A percentile compares a stretch with the other conserved stretches of the same genome.
Conservation (phyloP, 441 rosid genomes). For the Erysimum cheiri region DNA sequence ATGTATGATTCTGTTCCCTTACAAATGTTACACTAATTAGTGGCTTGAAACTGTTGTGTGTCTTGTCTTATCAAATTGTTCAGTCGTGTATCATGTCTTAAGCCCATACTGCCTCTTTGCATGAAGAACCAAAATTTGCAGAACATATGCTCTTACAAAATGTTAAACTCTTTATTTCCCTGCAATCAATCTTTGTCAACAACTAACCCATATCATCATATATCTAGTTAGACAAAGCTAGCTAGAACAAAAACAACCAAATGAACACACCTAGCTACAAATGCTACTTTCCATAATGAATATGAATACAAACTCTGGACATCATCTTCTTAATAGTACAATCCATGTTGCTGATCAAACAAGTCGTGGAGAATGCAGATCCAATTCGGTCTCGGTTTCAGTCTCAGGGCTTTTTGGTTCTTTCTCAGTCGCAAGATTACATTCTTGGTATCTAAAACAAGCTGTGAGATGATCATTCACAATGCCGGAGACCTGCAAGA, state of each 20-base stretch:
- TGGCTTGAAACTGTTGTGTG: constrained; percentile 37
- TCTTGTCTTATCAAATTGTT: constrained; percentile 24
- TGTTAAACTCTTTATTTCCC: constrained; percentile 27
- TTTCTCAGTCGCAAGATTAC: constrained; percentile 45
- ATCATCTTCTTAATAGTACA: constrained; percentile 28
- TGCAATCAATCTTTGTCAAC: constrained; percentile 25
- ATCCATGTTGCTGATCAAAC: constrained; percentile 29
- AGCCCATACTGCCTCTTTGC: neutral
- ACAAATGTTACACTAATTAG: constrained; percentile 36
- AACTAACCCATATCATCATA: constrained; percentile 30
- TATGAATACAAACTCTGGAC: constrained; percentile 39
- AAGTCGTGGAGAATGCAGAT: constrained; percentile 37
- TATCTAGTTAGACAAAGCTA: constrained; percentile 42
- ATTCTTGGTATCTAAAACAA: constrained; percentile 80
- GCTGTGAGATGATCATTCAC: constrained; percentile 78
- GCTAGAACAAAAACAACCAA: constrained; percentile 36
- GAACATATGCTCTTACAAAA: constrained; percentile 23
- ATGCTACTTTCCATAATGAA: constrained; percentile 30
- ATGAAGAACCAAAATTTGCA: constrained; percentile 25
- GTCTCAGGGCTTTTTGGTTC: constrained; percentile 36
- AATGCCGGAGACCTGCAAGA: constrained; percentile 84
- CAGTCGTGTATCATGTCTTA: constrained; percentile 14
- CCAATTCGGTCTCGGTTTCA: constrained; percentile 39
- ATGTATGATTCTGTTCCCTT: constrained; percentile 37
- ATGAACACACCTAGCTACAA: constrained; percentile 35